These are phyloP conservation scores for Cryptosporidium bovis DNA, from an alignment of 169 alveolate genomes.

Conservation along the genomic window DNA sequence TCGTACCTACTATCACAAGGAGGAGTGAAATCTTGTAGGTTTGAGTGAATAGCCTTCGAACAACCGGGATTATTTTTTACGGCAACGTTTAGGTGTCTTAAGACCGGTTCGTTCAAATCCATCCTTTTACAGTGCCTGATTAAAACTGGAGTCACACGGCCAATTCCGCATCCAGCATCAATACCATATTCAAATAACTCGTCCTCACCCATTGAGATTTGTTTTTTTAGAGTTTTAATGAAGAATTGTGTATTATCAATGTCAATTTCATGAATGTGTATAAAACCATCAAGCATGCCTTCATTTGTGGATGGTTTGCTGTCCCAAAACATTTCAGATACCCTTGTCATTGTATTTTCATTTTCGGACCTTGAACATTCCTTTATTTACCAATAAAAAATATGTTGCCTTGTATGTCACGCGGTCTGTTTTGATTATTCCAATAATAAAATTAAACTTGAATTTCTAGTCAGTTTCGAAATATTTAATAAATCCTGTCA, in stretches of 20 bases:
- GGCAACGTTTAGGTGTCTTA: conserved; percentile 41
- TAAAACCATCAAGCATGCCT: conserved; percentile 70
- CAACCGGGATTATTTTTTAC: conserved; percentile 12
- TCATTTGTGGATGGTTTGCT: conserved; percentile 50
- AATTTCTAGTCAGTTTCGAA: conserved; percentile 21
- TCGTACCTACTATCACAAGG: conserved; percentile 35
- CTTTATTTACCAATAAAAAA: neutral
- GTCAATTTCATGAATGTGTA: conserved; percentile 63
- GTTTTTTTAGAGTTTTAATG: conserved; percentile 26
- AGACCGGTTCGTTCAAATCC: conserved; percentile 47
- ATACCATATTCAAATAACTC: conserved; percentile 43
- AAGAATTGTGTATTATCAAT: conserved; percentile 28
- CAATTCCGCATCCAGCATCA: conserved; percentile 74
- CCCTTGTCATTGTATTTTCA: neutral
- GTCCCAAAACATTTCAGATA: conserved; percentile 36
- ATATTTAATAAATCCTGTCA: conserved; percentile 35
- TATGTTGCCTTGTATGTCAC: neutral
- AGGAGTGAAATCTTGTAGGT: conserved; percentile 40
- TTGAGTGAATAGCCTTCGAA: conserved; percentile 11
- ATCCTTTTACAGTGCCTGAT: conserved; percentile 29
- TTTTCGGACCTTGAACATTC: neutral
- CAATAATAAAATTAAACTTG: conserved; percentile 20
- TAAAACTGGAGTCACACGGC: conserved; percentile 63
- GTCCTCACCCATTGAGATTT: neutral
- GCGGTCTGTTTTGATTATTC: conserved; percentile 25